Conservation (phyloP, 2,329 filamentous ascomycete species). For the Fusarium irregulare region DNA sequence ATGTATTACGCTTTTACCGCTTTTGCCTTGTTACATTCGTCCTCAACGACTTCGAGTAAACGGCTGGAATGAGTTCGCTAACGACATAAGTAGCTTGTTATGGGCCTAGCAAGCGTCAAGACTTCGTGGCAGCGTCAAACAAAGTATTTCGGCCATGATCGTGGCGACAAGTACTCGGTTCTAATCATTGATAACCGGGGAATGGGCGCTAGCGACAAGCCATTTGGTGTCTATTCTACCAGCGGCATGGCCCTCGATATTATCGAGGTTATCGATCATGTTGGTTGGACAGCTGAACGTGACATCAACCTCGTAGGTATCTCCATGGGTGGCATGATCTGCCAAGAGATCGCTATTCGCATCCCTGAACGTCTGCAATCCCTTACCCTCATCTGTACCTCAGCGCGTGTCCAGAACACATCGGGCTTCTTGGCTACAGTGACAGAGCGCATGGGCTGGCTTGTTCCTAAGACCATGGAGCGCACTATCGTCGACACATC, state of each 20-base stretch:
- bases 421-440: conserved; percentile 74
- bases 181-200: conserved; percentile 87
- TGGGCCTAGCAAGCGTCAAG: conserved; percentile 78
- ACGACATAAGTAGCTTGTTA: conserved; percentile 71
- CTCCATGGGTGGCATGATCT: conserved; percentile 92
- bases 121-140: conserved; percentile 86
- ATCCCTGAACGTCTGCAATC: conserved; percentile 65
- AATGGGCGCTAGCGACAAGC: conserved; percentile 83
- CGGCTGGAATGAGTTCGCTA: background rate
- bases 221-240: conserved; percentile 81
- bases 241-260: conserved; percentile 85
- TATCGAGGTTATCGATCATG: conserved; percentile 74
- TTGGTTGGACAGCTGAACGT: conserved; percentile 71
- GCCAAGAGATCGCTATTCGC: conserved; percentile 78
- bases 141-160: conserved; percentile 80
- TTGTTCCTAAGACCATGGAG: conserved; percentile 78
- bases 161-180: conserved; percentile 74
- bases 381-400: conserved; percentile 71
- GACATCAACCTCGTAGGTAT: conserved; percentile 78
- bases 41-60: background rate
- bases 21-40: background rate
- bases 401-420: conserved; percentile 70
- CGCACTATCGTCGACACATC: conserved; percentile 73
- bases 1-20: background rate
- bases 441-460: conserved; percentile 63